A percentile compares a stretch with the other conserved stretches of the same genome.
These are phyloP conservation scores for Inga leiocalycina DNA, from an alignment of 306 rosid genomes.

Conservation along the genomic window DNA sequence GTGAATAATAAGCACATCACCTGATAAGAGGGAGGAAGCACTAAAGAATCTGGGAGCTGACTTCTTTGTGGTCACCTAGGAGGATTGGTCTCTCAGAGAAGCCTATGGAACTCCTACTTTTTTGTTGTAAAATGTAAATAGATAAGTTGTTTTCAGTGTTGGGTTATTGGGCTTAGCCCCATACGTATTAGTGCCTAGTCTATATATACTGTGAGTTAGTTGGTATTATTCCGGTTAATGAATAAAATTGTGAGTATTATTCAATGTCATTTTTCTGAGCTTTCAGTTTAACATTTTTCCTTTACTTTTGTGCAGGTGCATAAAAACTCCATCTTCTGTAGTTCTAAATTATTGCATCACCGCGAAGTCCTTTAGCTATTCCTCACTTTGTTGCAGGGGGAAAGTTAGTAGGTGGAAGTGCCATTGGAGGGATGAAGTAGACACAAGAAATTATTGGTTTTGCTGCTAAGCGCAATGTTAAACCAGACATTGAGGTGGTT, in stretches of 20 bases:
- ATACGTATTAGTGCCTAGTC: no score
- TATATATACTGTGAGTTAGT: no score
- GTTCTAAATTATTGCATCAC: no score
- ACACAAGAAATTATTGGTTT: not conserved
- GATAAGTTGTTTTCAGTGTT: no score
- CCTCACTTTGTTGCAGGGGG: slow-evolving; percentile 11
- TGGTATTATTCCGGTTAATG: no score
- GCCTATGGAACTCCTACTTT: not conserved
- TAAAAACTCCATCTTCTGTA: not conserved
- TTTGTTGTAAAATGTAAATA: no score
- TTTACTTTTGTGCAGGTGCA: slow-evolving; percentile 24
- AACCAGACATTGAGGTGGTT: slow-evolving; percentile 38
- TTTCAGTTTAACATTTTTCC: no score
- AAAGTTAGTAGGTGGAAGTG: slow-evolving; percentile 48
- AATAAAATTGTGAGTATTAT: no score
- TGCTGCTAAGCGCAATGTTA: slow-evolving; percentile 29
- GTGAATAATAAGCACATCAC: slow-evolving; percentile 37
- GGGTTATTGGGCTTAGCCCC: no score
- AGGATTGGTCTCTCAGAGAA: slow-evolving; percentile 38
- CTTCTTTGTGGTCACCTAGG: not conserved
- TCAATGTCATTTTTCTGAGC: no score
- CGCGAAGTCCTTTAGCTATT: no score
- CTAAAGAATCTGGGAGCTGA: slow-evolving; percentile 38
- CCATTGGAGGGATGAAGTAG: slow-evolving; percentile 40
- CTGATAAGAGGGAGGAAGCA: slow-evolving; percentile 40